Percentiles rank a stretch among this genome's conserved stretches.
Evolutionary conservation across 768 basidiomycete species (phyloP).

Genomic region (Termitomyces sp.): DNA sequence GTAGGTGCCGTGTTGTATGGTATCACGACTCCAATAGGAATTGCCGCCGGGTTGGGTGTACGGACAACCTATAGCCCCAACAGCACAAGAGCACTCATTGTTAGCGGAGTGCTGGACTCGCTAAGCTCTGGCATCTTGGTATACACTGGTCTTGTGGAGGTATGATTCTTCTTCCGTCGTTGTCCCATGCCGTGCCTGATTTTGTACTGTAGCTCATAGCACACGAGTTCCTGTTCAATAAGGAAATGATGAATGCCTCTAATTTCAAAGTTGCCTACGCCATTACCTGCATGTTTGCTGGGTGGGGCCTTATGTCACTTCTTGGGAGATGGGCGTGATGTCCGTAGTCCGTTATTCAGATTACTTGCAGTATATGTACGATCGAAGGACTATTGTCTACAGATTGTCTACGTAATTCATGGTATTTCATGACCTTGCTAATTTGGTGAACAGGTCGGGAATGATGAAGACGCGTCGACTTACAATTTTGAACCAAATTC

Average conservation of each 20-base stretch:
- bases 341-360: no score
- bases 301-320: constrained; percentile 84
- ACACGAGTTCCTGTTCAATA: constrained; percentile 92
- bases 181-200: constrained; percentile 1
- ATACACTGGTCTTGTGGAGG: constrained; percentile 52
- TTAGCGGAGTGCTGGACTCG: constrained; percentile 83
- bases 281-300: constrained; percentile 67
- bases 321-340: constrained; percentile 82
- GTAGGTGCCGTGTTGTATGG: constrained; percentile 64
- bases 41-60: constrained; percentile 79
- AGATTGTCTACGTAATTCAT: no score
- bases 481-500: no score
- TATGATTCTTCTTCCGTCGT: background rate
- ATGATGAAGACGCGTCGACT: no score
- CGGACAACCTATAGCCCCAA: constrained; percentile 78
- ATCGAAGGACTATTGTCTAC: no score
- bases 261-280: constrained; percentile 65
- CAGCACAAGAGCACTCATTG: constrained; percentile 71
- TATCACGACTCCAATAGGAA: constrained; percentile 81
- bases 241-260: constrained; percentile 74
- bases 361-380: no score
- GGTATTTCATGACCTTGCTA: no score
- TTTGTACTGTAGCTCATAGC: constrained; percentile 60
- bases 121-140: constrained; percentile 85
- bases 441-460: no score